Conservation (phyloP, 208 protist genomes). For the Leishmania turanica region DNA sequence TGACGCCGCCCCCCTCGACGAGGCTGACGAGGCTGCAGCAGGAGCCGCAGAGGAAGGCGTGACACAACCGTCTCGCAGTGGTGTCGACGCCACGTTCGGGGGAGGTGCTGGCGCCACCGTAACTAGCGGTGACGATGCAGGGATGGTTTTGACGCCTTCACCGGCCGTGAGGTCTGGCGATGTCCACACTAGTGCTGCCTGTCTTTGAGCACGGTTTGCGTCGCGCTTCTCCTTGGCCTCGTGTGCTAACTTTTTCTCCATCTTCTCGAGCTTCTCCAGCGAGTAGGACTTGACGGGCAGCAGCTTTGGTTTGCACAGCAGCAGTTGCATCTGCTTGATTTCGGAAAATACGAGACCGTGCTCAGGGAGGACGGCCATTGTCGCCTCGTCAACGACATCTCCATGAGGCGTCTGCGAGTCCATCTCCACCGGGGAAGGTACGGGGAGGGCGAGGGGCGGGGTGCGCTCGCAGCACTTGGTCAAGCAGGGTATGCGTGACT, state of each 20-base stretch:
- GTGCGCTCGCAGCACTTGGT: background rate
- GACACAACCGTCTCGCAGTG: background rate
- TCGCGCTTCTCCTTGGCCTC: constrained; percentile 60
- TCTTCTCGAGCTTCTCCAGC: constrained; percentile 91
- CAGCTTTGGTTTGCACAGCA: constrained; percentile 97
- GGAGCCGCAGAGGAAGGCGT: background rate
- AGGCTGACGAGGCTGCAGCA: constrained; percentile 1
- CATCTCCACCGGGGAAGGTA: constrained; percentile 1
- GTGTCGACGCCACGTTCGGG: background rate
- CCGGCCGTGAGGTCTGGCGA: constrained; percentile 4
- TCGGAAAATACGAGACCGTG: constrained; percentile 85
- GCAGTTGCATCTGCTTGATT: constrained; percentile 63
- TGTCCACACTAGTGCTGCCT: constrained; percentile 37
- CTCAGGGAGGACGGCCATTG: constrained; percentile 76
- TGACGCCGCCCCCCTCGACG: background rate
- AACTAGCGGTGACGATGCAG: background rate
- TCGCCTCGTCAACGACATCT: constrained; percentile 8
- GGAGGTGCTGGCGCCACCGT: background rate
- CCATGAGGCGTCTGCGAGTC: background rate
- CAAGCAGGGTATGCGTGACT: background rate
- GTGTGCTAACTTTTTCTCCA: constrained; percentile 79
- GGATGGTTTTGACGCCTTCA: background rate
- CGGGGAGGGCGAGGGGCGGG: background rate
- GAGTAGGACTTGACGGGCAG: constrained; percentile 97
- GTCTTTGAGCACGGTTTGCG: constrained; percentile 28